These are phyloP conservation scores for Pyrus betulifolia DNA, from an alignment of 306 rosid species.

Conservation along the genomic window DNA sequence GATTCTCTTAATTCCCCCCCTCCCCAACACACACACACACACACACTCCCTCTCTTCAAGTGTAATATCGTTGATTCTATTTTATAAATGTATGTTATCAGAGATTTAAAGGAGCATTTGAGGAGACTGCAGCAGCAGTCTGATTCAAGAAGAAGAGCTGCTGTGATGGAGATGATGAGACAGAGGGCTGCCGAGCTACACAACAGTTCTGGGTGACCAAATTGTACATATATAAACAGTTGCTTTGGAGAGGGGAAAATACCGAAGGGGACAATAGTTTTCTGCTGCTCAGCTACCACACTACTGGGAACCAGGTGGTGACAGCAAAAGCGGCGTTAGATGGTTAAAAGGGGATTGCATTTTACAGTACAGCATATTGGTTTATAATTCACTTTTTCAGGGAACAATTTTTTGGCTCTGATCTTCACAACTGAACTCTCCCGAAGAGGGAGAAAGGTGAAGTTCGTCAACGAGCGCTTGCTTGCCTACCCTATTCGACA, in stretches of 20 bases:
- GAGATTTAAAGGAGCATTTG: constrained; percentile 89
- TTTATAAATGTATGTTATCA: constrained; percentile 14
- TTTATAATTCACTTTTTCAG: constrained; percentile 14
- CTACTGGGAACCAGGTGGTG: constrained; percentile 27
- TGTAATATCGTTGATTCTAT: neutral
- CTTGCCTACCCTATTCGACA: constrained; percentile 19
- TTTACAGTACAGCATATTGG: constrained; percentile 30
- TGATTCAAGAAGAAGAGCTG: constrained; percentile 93
- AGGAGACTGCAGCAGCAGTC: constrained; percentile 97
- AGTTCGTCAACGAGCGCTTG: constrained; percentile 19
- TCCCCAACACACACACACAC: no score
- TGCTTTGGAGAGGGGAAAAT: constrained; percentile 19
- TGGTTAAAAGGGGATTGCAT: constrained; percentile 32
- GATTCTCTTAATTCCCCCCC: neutral
- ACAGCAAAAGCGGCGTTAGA: constrained; percentile 17
- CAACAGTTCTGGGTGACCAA: constrained; percentile 54
- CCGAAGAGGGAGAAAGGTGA: constrained; percentile 8
- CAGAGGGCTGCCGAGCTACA: constrained; percentile 98
- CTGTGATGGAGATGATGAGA: constrained; percentile 99
- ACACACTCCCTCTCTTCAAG: neutral
- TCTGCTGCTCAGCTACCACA: constrained; percentile 23
- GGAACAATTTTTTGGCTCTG: constrained; percentile 20
- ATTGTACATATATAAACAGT: constrained; percentile 29
- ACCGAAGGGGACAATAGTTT: constrained; percentile 16
- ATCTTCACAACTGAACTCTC: constrained; percentile 16